Conservation (phyloP, 306 rosid species). For the Fragaria iinumae region DNA sequence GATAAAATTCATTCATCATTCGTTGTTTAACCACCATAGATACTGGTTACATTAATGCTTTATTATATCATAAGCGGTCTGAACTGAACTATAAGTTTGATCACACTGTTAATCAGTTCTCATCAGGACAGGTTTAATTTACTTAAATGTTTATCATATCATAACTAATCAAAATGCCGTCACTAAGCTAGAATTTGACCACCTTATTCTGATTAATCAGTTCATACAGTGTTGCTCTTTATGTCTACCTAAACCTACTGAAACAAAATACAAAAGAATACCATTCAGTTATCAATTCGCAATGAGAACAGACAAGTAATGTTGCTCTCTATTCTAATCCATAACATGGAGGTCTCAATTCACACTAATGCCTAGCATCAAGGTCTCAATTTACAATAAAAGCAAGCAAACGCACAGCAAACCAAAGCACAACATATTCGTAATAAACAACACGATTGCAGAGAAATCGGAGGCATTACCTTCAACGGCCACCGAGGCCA, state of each 20-base stretch:
- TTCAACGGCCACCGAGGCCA: conserved; percentile 77
- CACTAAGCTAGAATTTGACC: neutral
- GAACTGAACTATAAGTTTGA: neutral
- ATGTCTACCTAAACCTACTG: no score
- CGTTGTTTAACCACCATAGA: neutral
- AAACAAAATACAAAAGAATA: no score
- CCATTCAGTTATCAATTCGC: no score
- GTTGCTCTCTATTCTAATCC: no score
- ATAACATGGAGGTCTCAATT: neutral
- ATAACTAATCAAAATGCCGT: neutral
- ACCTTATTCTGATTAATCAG: neutral
- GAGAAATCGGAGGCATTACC: conserved; percentile 22
- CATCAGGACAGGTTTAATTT: no score
- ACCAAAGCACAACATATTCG: neutral
- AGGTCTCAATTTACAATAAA: neutral
- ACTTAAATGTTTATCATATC: neutral
- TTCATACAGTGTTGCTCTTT: no score
- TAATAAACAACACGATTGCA: neutral
- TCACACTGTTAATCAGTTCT: no score
- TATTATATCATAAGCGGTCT: neutral
- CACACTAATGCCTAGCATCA: neutral
- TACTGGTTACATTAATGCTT: neutral
- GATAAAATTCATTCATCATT: no score
- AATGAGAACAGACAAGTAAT: no score
- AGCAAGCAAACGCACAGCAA: neutral